Base-by-base conservation (phyloP, 2,329 filamentous ascomycete genomes). In the Didymosphaeria variabile region DNA sequence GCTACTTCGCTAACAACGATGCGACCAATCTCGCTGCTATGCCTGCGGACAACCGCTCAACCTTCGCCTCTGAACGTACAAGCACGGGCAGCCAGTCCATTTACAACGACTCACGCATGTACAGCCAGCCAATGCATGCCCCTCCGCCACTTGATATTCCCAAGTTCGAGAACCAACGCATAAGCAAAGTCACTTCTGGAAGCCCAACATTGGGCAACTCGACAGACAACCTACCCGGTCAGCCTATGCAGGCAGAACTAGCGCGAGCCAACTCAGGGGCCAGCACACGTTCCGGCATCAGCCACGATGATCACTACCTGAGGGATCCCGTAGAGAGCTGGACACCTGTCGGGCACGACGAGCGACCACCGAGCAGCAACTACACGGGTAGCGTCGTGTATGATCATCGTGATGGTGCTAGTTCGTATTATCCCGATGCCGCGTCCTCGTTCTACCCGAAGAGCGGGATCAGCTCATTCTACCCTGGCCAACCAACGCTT, bases 1-100 rank as follows among this genome's bases (percentile, higher is more conserved):
- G 87, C 56, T 93, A 92, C 78, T 93, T 91, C 86, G 91, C 90
- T 15, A 90, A 89, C 54, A 90, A 90, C 56, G 91, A 89, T 66
- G 86, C 77, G n/a, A 80, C 78, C 5, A 79, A 80, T 58, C 72
- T 81, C 6, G 77, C 88, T 8, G 79, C 90, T 58, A 89, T 90
- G 70, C 85, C 90, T 26, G 81, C 91, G 8, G 88, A 74, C 38
- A 40, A 40, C 36, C 72, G 77, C 46, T 77, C 75, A 9, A 79
- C 77, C 9, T 79, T 73, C 58, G 74, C 73, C 10, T 78, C 77
- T 5, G 76, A 79, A 54, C 65, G 77, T 67, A 81, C 74, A 50
- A 80, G 75, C 61, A 76, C 69, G 23, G 66, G 59, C 50, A 81
- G 76, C 55, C 73, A 76, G 36, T 81, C 76, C 15, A 65, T 74